phyloP scores from a whole-genome alignment of 2,329 filamentous ascomycete species.

The Fusarium sp. region DNA sequence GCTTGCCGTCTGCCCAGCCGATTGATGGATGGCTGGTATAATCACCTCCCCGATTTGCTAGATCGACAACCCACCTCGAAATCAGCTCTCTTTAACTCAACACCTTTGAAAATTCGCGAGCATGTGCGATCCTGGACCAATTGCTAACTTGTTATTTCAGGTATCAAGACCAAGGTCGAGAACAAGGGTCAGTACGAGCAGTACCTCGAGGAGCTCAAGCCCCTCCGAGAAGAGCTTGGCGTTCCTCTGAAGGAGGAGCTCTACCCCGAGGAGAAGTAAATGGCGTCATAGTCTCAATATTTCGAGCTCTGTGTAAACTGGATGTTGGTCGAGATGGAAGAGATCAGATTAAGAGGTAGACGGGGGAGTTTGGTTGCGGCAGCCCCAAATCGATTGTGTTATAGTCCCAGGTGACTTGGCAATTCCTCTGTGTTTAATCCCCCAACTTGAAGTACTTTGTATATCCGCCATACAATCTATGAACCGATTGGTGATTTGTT shows the following conservation, averaged over 20 bases:
- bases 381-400: conserved; percentile 50
- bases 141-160: conserved; percentile 59
- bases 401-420: conserved; percentile 46
- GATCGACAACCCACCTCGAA: conserved; percentile 15
- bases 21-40: conserved; percentile 17
- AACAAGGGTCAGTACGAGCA: conserved; percentile 97
- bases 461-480: conserved; percentile 17
- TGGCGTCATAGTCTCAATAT: conserved; percentile 33
- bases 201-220: conserved; percentile 93
- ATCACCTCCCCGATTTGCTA: conserved; percentile 7
- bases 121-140: not conserved
- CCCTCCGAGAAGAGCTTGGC: conserved; percentile 92
- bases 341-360: conserved; percentile 48
- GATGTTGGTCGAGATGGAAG: conserved; percentile 51
- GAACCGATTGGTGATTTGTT: conserved; percentile 12
- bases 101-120: conserved; percentile 4
- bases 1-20: conserved; percentile 25
- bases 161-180: conserved; percentile 99
- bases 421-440: conserved; percentile 41
- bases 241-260: conserved; percentile 91
- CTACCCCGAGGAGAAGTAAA: conserved; percentile 76
- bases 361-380: conserved; percentile 47
- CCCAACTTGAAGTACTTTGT: conserved; percentile 39
- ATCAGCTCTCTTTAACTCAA: not conserved
- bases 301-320: conserved; percentile 50